These are phyloP conservation scores for Pseudocercospora fuligena DNA, from an alignment of 2,329 filamentous ascomycete genomes.

Conservation along the genomic window DNA sequence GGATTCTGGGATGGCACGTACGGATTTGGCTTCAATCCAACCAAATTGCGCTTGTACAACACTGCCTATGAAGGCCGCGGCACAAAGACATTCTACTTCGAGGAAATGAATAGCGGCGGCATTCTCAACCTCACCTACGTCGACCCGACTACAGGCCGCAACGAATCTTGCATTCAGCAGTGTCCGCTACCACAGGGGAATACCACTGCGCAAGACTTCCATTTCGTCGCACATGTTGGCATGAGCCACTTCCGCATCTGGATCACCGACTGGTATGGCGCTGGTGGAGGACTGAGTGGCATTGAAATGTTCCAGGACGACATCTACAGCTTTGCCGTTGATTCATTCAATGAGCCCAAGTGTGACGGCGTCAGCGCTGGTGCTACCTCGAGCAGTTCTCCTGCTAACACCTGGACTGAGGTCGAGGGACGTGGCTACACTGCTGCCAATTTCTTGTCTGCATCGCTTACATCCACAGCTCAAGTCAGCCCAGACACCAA, in stretches of 20 bases:
- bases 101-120: constrained; percentile 81
- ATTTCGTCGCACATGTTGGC: constrained; percentile 83
- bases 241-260: constrained; percentile 88
- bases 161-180: constrained; percentile 74
- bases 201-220: constrained; percentile 81
- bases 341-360: constrained; percentile 83
- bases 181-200: constrained; percentile 80
- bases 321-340: constrained; percentile 74
- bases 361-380: constrained; percentile 68
- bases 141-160: constrained; percentile 68
- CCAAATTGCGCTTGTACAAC: constrained; percentile 86
- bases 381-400: constrained; percentile 68
- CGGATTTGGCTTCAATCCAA: constrained; percentile 82
- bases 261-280: constrained; percentile 84
- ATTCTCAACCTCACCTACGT: constrained; percentile 96
- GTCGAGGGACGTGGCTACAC: constrained; percentile 68
- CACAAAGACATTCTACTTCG: constrained; percentile 85
- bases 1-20: constrained; percentile 87
- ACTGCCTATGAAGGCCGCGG: constrained; percentile 79
- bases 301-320: constrained; percentile 84
- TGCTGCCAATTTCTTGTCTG: constrained; percentile 76
- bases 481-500: constrained; percentile 60
- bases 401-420: constrained; percentile 66
- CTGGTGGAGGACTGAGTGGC: constrained; percentile 80
- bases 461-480: constrained; percentile 58